Base-by-base conservation (phyloP, 805 yeast species). In the Komagataella kurtzmanii region DNA sequence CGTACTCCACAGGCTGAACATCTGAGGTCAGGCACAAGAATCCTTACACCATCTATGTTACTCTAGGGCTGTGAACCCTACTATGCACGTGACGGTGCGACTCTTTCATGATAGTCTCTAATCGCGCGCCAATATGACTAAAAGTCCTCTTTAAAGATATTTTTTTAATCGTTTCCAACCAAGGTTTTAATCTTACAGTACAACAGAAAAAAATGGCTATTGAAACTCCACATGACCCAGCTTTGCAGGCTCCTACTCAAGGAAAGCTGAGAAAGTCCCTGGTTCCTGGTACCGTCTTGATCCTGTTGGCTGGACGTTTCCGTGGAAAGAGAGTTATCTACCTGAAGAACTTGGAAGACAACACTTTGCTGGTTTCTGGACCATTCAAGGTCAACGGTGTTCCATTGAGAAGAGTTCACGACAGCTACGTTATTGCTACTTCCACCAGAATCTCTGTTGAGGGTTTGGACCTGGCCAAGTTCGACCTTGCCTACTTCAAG, bases 311-410 rank as follows among this genome's bases (percentile, higher is more conserved):
- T 68, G 99, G 99, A 73, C 88, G 97, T 77, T 91, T 89, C 95
- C 88, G 99, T 79, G 99, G 99, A 75, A 93, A 91, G 88, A 90
- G 98, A 80, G 99, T 93, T 66, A 97, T 91, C 61, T 86, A 85
- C 86, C 84, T 91, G 73, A 91, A 91, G 85, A 77, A 85, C 75
- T 82, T 93, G 71, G 96, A 89, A 78, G 98, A 93, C 83, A 88
- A 88, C 89, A 91, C 97, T 60, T 79, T 91, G 68, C 85, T 91
- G 70, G 96, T 91, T 59, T 78, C 97, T 57, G 99, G 99, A 72
- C 99, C 99, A 68, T 93, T 91, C 96, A 91, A 93, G 83, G 88
- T 91, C 69, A 91, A 91, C 79, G 99, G 99, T 80, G 99, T 91
- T 64, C 98, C 99, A 73, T 81, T 91, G 74, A 89, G 98, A 86